phyloP scores from a whole-genome alignment of 495 filamentous ascomycete genomes.

The Aspergillus taichungensis region DNA sequence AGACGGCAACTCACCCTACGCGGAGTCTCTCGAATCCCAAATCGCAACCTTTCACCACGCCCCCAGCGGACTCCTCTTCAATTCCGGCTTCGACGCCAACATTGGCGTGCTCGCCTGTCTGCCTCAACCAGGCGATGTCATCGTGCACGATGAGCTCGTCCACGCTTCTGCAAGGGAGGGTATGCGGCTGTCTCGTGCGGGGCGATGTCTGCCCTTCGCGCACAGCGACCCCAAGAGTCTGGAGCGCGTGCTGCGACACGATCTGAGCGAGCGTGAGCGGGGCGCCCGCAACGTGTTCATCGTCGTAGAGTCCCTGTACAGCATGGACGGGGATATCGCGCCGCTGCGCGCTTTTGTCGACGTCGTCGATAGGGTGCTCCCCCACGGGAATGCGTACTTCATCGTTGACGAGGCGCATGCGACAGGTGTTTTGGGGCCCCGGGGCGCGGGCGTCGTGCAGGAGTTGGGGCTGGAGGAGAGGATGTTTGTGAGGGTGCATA shows the following conservation, averaged over 20 bases:
- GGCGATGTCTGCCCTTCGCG: slow-evolving; percentile 38
- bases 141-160: slow-evolving; percentile 66
- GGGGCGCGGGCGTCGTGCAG: slow-evolving; percentile 59
- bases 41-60: slow-evolving; percentile 63
- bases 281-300: slow-evolving; percentile 47
- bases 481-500: slow-evolving; percentile 62
- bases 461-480: slow-evolving; percentile 54
- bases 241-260: slow-evolving; percentile 25
- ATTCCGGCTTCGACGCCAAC: slow-evolving; percentile 74
- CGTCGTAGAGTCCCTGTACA: slow-evolving; percentile 68
- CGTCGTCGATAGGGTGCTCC: slow-evolving; percentile 47
- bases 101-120: slow-evolving; percentile 56
- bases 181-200: slow-evolving; percentile 57
- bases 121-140: slow-evolving; percentile 58
- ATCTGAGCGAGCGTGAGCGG: slow-evolving; percentile 19
- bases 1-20: slow-evolving; percentile 60
- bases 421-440: slow-evolving; percentile 54
- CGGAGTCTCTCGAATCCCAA: slow-evolving; percentile 52
- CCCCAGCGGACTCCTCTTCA: slow-evolving; percentile 58
- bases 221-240: slow-evolving; percentile 52
- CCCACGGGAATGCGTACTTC: slow-evolving; percentile 52
- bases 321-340: slow-evolving; percentile 73
- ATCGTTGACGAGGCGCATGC: slow-evolving; percentile 77
- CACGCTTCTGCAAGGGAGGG: slow-evolving; percentile 75
- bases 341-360: slow-evolving; percentile 52